A percentile compares a stretch with the other conserved stretches of the same genome.
Conservation (phyloP, 2,329 filamentous ascomycete species). For the Colletotrichum australisinense region DNA sequence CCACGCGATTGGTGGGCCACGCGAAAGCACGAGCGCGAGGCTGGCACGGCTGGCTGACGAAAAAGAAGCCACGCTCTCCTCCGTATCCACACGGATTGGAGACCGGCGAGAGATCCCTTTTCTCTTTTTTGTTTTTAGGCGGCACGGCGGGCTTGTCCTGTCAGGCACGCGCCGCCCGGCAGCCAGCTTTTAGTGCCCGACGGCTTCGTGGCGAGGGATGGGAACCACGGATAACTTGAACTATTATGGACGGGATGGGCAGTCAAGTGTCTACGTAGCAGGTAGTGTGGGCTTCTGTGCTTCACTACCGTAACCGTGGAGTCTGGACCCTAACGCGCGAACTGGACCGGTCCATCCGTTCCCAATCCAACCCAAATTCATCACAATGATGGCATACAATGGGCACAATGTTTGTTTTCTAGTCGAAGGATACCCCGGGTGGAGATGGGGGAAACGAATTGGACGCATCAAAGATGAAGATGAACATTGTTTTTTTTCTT, state of each 20-base stretch:
- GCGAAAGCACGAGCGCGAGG: background rate
- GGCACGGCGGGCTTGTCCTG: background rate
- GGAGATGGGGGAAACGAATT: background rate
- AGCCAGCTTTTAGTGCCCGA: conserved; percentile 7
- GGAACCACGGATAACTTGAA: too few relatives aligned
- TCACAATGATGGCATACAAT: background rate
- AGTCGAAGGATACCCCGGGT: background rate
- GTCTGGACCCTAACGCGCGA: background rate
- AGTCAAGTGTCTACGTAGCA: too few relatives aligned
- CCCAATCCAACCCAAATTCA: background rate
- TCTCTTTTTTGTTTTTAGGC: background rate
- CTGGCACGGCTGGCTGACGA: background rate
- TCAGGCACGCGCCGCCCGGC: background rate
- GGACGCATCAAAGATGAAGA: background rate
- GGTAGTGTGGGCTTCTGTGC: too few relatives aligned
- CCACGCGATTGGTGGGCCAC: background rate
- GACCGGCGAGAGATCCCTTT: background rate
- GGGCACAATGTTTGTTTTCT: background rate
- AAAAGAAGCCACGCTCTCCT: background rate
- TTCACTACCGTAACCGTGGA: too few relatives aligned
- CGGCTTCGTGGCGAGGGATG: too few relatives aligned
- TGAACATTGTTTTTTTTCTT: background rate
- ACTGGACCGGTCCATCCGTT: background rate
- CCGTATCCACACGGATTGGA: background rate
- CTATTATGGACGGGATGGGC: too few relatives aligned